Conservation (phyloP, 2,329 filamentous ascomycete species). For the Stemphylium vesicarium region DNA sequence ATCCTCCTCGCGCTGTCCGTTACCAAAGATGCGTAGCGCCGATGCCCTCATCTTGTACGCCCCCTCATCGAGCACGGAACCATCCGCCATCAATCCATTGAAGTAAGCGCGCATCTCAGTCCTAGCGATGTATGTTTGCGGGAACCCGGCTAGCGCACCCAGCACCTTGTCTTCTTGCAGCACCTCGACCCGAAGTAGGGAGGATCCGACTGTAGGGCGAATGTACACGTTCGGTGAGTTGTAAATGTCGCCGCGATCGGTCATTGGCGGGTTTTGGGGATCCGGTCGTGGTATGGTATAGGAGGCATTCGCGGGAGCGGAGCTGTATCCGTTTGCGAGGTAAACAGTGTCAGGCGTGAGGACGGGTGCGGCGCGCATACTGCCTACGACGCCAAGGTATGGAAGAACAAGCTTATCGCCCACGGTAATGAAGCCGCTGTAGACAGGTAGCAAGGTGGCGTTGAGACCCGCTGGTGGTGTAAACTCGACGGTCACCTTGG, state of each 20-base stretch:
- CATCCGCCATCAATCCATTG: constrained; percentile 25
- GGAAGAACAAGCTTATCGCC: constrained; percentile 20
- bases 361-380: constrained; percentile 19
- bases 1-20: not conserved
- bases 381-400: constrained; percentile 29
- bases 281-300: constrained; percentile 21
- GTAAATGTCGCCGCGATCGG: constrained; percentile 5
- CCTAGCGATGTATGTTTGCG: constrained; percentile 12
- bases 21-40: constrained; percentile 18
- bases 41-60: constrained; percentile 18
- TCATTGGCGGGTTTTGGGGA: constrained; percentile 9
- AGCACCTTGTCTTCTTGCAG: constrained; percentile 5
- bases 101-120: constrained; percentile 4
- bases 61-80: constrained; percentile 18
- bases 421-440: constrained; percentile 28
- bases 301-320: constrained; percentile 9
- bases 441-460: constrained; percentile 26
- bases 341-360: constrained; percentile 4
- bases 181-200: constrained; percentile 14
- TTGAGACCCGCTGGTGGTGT: constrained; percentile 6
- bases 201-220: not conserved
- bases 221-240: constrained; percentile 7
- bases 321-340: constrained; percentile 15
- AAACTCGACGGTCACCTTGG: not conserved
- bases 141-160: constrained; percentile 14